Evolutionary conservation across 2,329 filamentous ascomycete species (phyloP).

Genomic region (Penicillium expansum): DNA sequence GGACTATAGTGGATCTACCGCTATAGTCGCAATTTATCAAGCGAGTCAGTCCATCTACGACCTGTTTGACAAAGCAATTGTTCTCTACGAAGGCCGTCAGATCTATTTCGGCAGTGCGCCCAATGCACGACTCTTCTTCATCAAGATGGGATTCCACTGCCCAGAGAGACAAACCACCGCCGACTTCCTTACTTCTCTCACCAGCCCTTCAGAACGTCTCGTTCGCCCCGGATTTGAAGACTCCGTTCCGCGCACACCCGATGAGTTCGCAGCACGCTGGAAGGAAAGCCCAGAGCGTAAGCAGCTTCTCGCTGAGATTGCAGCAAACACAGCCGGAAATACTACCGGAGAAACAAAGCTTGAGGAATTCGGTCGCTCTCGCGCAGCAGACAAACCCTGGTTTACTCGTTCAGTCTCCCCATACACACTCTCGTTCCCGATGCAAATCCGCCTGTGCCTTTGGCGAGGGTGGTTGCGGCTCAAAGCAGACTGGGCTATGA

Average conservation of each 20-base stretch:
- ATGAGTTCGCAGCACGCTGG: conserved; percentile 63
- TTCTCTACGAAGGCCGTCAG: conserved; percentile 70
- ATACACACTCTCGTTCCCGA: conserved; percentile 72
- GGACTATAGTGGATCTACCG: conserved; percentile 48
- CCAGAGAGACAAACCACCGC: conserved; percentile 64
- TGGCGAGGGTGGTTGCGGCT: conserved; percentile 75
- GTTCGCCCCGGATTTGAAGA: conserved; percentile 58
- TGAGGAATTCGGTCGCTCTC: conserved; percentile 38
- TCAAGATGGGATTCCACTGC: conserved; percentile 66
- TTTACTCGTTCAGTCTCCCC: conserved; percentile 63
- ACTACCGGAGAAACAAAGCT: conserved; percentile 36
- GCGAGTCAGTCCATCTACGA: conserved; percentile 49
- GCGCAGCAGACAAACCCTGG: conserved; percentile 42
- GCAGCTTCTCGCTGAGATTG: conserved; percentile 40
- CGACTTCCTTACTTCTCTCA: conserved; percentile 68
- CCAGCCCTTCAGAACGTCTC: conserved; percentile 59
- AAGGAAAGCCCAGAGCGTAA: conserved; percentile 50
- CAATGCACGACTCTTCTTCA: conserved; percentile 63
- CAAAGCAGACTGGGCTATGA: conserved; percentile 69
- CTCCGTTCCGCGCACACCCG: conserved; percentile 62
- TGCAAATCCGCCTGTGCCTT: conserved; percentile 75
- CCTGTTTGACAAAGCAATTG: conserved; percentile 66
- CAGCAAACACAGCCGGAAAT: conserved; percentile 37
- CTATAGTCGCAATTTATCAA: conserved; percentile 55
- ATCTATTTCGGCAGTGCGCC: conserved; percentile 68